phyloP scores from a whole-genome alignment of 2,329 filamentous ascomycete species.

The Colletotrichum sp. region DNA sequence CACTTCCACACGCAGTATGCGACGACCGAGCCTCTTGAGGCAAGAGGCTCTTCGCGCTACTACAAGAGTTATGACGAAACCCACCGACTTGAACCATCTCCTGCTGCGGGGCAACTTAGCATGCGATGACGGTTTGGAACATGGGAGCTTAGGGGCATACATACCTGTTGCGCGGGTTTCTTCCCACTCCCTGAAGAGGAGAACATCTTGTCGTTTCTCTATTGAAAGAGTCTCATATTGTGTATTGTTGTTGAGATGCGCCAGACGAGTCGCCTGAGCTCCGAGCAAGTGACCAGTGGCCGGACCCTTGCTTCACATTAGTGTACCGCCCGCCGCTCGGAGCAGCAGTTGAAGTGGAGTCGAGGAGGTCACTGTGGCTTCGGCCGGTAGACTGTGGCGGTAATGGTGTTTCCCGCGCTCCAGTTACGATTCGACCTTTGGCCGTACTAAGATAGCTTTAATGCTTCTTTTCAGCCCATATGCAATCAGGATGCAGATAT shows the following conservation, averaged over 20 bases:
- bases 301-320: conserved; percentile 21
- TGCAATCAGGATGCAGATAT: neutral
- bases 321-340: conserved; percentile 17
- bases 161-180: conserved; percentile 75
- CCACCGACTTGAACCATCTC: conserved; percentile 99
- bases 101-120: conserved; percentile 58
- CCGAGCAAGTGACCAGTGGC: conserved; percentile 20
- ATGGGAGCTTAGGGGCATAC: conserved; percentile 27
- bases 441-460: neutral
- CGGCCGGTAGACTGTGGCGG: neutral
- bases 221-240: conserved; percentile 19
- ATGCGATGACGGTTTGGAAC: conserved; percentile 13
- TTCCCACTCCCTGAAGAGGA: conserved; percentile 69
- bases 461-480: neutral
- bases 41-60: neutral
- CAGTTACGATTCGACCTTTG: neutral
- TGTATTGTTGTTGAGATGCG: conserved; percentile 18
- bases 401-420: neutral
- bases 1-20: neutral
- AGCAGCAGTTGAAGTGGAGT: conserved; percentile 20
- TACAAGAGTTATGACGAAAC: conserved; percentile 31
- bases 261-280: conserved; percentile 19
- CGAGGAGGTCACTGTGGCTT: conserved; percentile 20
- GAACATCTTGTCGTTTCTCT: conserved; percentile 57
- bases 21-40: neutral